Evolutionary conservation across 805 yeast species (phyloP), one percentile per base, ranked within the genome.

Genomic region (Pichia exigua): DNA sequence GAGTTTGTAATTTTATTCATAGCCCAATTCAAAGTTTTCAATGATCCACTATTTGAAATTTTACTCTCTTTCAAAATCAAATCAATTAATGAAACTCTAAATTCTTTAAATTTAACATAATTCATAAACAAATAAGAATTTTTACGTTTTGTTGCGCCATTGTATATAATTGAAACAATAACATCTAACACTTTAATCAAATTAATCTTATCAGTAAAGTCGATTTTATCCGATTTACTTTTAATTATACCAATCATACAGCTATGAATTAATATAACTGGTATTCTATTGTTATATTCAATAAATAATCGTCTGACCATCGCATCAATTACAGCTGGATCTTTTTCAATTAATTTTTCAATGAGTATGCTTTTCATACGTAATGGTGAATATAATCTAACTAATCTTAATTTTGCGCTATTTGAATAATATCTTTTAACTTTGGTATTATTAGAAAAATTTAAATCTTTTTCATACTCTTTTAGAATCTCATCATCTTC

Each of bases 21-120:
- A 2, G 61, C 67, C 66, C 67, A 62, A 28, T 52, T 54, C 41
- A 65, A 42, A 11, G 60, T 54, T 13, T 43, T 51, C 46, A 59
- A 35, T 15, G 57, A 50, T 5, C 63, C 65, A 21, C 55, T 54
- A 40, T 63, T 54, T 13, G 50, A 55, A 18, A 47, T 46, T 18
- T n/a, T 43, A 2, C 67, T 57, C 28, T 61, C 64, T 1, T 46
- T 35, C 12, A 65, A 54, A 18, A 65, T 45, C 9, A 52, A 35
- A 48, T 64, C 58, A 42, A 65, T 54, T 21, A 65, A 49, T 30
- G 46, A 44, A n/a, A 54, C 46, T 30, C 52, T 50, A 9, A 56
- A 49, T 22, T 53, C 50, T 13, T 48, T 55, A 12, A 51, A 50
- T 39, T 56, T 54, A 15, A 60, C 60, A 18, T 50, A 51, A 6